These are phyloP conservation scores for Thraustotheca clavata DNA, from an alignment of 352 stramenopile species.

Conservation along the genomic window DNA sequence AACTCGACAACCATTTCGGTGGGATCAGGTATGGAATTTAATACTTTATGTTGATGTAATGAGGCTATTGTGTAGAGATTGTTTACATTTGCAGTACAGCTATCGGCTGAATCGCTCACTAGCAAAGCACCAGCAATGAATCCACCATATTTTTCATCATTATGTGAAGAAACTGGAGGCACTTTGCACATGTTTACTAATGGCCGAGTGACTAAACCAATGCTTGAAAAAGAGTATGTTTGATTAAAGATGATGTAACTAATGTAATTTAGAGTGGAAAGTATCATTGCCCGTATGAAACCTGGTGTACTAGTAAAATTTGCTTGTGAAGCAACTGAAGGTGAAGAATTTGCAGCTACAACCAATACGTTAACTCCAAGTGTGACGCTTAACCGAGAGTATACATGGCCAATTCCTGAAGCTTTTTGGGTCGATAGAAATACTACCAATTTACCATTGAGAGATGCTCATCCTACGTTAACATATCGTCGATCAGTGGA, in stretches of 20 bases:
- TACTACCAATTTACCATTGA: slow-evolving; percentile 53
- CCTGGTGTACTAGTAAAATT: slow-evolving; percentile 75
- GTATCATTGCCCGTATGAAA: slow-evolving; percentile 37
- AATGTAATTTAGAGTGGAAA: neutral
- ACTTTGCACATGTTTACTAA: slow-evolving; percentile 70
- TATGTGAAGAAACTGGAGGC: slow-evolving; percentile 76
- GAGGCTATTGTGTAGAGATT: slow-evolving; percentile 31
- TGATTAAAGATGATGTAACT: neutral
- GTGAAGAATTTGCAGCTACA: slow-evolving; percentile 36
- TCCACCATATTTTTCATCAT: slow-evolving; percentile 70
- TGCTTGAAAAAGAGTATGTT: slow-evolving; percentile 18
- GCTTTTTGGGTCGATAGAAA: slow-evolving; percentile 81
- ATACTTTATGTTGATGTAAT: neutral
- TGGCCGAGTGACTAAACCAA: slow-evolving; percentile 17
- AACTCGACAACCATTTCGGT: slow-evolving; percentile 75
- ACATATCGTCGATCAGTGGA: slow-evolving; percentile 64
- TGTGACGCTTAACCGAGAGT: slow-evolving; percentile 61
- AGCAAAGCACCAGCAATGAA: slow-evolving; percentile 38
- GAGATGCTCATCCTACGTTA: slow-evolving; percentile 69
- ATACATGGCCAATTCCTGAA: slow-evolving; percentile 72
- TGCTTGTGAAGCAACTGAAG: slow-evolving; percentile 49
- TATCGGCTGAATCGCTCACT: slow-evolving; percentile 43
- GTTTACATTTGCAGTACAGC: slow-evolving; percentile 75
- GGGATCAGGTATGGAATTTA: slow-evolving; percentile 45
- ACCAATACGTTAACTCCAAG: slow-evolving; percentile 68